Evolutionary conservation across 441 rosid genomes (phyloP), one percentile per base, ranked within the genome.

Genomic region (Breynia disticha): DNA sequence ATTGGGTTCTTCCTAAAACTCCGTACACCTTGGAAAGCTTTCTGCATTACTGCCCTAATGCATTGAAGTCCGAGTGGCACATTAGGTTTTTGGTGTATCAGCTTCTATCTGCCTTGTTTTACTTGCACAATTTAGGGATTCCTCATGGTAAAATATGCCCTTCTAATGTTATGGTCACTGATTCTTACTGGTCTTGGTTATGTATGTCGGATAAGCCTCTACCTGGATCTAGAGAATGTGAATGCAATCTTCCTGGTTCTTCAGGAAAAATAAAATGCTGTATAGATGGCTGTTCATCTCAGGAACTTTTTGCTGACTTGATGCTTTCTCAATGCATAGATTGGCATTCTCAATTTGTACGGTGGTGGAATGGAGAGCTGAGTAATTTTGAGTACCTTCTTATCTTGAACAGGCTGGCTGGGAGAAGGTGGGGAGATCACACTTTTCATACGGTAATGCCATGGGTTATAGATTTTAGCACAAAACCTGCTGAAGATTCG

Each of bases 351-450:
- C 82, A 71, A 58, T 91, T 87, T 68, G 62, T 69, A 63, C 74
- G 62, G 61, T 91, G 98, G 98, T 87, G 95, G 96, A 82, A 62
- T 60, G 93, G 98, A 59, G 96, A 87, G 54, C 54, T 85, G 67
- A 83, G 94, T 62, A 91, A 87, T 74, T 91, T 91, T 63, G 96
- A 91, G 65, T 91, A 87, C 73, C 65, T 91, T 57, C 96, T 91
- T 51, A 52, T 83, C 72, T 68, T 91, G 60, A 87, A 86, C 71
- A 86, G 70, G 70, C 64, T 91, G 68, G 90, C 93, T 52, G 98
- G 98, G 38, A 83, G 98, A 78, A 79, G 94, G 72, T 91, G 98
- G 98, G 98, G 95, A 48, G 98, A 91, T 63, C 83, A 85, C 58
- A 78, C 94, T 54, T 83, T 91, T 75, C 91, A 90, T 76, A 85